Evolutionary conservation across 306 rosid species (phyloP).

Genomic region (Rosa lucieae): DNA sequence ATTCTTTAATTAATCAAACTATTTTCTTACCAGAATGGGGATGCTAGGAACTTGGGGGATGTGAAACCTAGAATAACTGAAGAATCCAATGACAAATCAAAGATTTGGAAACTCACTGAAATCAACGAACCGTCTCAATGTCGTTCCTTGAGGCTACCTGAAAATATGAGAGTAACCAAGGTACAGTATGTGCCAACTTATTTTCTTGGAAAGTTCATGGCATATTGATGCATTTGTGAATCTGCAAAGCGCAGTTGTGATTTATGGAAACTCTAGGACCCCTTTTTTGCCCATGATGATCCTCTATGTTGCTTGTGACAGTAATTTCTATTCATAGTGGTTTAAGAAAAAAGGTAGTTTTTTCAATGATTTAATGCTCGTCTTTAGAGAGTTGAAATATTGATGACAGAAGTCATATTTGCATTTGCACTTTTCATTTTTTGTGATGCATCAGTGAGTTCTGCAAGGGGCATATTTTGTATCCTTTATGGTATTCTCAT

Average conservation of each 20-base stretch:
- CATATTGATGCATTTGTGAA: background rate
- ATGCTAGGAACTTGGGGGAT: slow-evolving; percentile 81
- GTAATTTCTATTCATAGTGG: background rate
- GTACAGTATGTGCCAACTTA: slow-evolving; percentile 33
- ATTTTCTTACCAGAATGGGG: slow-evolving; percentile 71
- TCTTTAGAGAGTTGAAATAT: background rate
- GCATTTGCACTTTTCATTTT: background rate
- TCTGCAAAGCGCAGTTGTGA: background rate
- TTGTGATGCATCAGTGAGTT: slow-evolving; percentile 6
- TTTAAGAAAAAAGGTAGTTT: background rate
- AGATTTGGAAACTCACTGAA: slow-evolving; percentile 97
- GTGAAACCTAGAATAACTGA: slow-evolving; percentile 91
- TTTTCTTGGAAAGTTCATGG: slow-evolving; percentile 8
- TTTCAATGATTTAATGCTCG: background rate
- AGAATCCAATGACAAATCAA: slow-evolving; percentile 94
- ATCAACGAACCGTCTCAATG: slow-evolving; percentile 84
- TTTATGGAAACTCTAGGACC: background rate
- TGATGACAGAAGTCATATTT: background rate
- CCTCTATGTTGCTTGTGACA: background rate
- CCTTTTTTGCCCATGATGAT: background rate
- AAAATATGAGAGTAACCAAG: slow-evolving; percentile 74
- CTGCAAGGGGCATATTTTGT: background rate
- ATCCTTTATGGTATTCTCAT: slow-evolving; percentile 14
- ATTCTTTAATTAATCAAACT: slow-evolving; percentile 3
- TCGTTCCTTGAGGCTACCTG: slow-evolving; percentile 88